A percentile compares a stretch with the other conserved stretches of the same genome.
Evolutionary conservation across 2,329 filamentous ascomycete genomes (phyloP).

Genomic region (Cladosporium velox): DNA sequence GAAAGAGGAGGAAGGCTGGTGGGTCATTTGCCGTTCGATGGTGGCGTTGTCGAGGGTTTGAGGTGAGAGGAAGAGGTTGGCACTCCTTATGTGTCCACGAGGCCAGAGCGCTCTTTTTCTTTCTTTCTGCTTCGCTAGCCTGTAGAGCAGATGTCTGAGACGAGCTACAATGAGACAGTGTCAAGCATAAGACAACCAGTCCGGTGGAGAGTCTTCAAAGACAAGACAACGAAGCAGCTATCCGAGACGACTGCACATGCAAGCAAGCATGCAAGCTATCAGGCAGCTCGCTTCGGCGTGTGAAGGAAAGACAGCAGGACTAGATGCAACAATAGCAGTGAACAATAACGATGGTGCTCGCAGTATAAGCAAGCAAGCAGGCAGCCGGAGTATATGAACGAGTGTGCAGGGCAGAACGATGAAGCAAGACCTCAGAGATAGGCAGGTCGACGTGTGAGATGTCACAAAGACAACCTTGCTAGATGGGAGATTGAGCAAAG

Average conservation of each 20-base stretch:
- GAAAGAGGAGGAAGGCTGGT: not conserved
- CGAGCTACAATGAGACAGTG: not conserved
- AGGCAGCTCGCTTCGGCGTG: not conserved
- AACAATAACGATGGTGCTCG: not conserved
- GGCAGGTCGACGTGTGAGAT: not conserved
- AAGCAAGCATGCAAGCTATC: not conserved
- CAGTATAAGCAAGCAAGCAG: conserved; percentile 2
- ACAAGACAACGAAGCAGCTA: conserved; percentile 3
- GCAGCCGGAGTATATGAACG: conserved; percentile 7
- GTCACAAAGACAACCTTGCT: conserved; percentile 20
- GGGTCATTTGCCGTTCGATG: conserved; percentile 2
- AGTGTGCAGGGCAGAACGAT: not conserved
- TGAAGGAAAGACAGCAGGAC: not conserved
- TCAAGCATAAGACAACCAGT: not conserved
- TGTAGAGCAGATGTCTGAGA: conserved; percentile 1
- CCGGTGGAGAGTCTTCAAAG: not conserved
- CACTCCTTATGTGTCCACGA: not conserved
- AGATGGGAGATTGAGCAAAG: conserved; percentile 8
- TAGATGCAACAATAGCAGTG: not conserved
- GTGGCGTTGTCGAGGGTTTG: not conserved
- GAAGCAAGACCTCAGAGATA: not conserved
- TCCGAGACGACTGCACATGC: not conserved
- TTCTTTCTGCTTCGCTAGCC: not conserved
- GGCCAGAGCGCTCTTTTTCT: not conserved
- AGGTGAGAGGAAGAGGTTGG: not conserved